Conservation (phyloP, 495 filamentous ascomycete genomes). For the Melanomma pulvis-pyrius region DNA sequence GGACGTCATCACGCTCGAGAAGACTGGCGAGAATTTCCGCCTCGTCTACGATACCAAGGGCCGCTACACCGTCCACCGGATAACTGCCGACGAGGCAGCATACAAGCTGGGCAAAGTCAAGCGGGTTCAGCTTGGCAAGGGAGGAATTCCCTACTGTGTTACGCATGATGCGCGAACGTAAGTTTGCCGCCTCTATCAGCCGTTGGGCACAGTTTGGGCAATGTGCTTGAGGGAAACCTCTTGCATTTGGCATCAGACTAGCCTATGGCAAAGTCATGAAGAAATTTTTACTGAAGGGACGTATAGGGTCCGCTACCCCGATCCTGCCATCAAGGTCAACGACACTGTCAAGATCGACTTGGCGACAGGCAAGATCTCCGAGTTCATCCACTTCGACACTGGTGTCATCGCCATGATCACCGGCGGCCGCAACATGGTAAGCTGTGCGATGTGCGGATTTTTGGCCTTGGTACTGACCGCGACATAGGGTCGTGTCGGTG, state of each 20-base stretch:
- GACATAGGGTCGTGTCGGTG: conserved; percentile 98
- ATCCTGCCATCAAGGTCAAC: conserved; percentile 97
- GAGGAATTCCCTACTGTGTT: conserved; percentile 99
- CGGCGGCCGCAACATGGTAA: conserved; percentile 35
- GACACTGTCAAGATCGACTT: conserved; percentile 99
- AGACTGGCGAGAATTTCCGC: conserved; percentile 99
- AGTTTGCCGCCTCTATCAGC: conserved; percentile 92
- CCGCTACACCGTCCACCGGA: conserved; percentile 99
- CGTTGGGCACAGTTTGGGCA: conserved; percentile 99
- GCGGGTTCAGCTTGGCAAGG: conserved; percentile 96
- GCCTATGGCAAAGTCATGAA: conserved; percentile 64
- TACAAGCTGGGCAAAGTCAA: conserved; percentile 99
- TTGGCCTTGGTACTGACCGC: not conserved
- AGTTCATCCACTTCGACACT: conserved; percentile 97
- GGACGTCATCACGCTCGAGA: conserved; percentile 98
- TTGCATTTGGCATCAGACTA: conserved; percentile 30
- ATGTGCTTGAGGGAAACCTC: conserved; percentile 30
- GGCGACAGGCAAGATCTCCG: conserved; percentile 90
- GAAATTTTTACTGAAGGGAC: conserved; percentile 46
- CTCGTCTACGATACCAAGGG: conserved; percentile 99
- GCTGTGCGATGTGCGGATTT: not conserved
- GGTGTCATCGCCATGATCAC: conserved; percentile 91
- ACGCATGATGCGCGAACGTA: conserved; percentile 99
- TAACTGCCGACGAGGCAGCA: conserved; percentile 94
- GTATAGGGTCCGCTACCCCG: conserved; percentile 93